phyloP scores from a whole-genome alignment of 495 filamentous ascomycete genomes.

The Evernia prunastri region DNA sequence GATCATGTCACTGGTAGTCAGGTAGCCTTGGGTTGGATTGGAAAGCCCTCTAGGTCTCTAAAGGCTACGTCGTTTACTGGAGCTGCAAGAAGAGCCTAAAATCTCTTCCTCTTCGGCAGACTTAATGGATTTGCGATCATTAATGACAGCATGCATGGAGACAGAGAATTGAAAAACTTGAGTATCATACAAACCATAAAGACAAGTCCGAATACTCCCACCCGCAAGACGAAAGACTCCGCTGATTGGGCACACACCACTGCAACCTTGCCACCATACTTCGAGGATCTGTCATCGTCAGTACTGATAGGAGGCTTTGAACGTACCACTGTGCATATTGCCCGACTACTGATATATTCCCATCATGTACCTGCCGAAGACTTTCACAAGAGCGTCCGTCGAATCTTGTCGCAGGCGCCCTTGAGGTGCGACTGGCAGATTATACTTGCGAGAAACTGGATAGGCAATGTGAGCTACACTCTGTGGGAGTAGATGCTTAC shows the following conservation, averaged over 20 bases:
- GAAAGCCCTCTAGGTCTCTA: neutral
- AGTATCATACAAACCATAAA: neutral
- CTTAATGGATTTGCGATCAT: neutral
- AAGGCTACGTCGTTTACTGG: neutral
- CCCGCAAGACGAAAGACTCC: neutral
- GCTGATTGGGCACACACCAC: neutral
- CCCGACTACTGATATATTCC: neutral
- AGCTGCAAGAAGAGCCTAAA: neutral
- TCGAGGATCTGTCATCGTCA: neutral
- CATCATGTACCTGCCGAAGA: neutral
- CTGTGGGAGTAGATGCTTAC: slow-evolving; percentile 3
- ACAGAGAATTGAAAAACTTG: neutral
- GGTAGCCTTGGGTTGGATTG: neutral
- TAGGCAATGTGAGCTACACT: slow-evolving; percentile 22
- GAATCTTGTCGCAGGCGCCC: slow-evolving; percentile 8
- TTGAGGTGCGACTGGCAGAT: slow-evolving; percentile 12
- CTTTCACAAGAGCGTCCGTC: neutral
- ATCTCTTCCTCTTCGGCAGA: neutral
- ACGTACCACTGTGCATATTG: neutral
- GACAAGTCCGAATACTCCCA: neutral
- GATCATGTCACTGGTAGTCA: neutral
- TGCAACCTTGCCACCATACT: too few species aligned
- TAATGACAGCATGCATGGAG: neutral
- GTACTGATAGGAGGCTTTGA: neutral
- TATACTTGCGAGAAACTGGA: slow-evolving; percentile 20